These are phyloP conservation scores for Rhizopogon vinicolor DNA, from an alignment of 768 basidiomycete species.

Conservation along the genomic window DNA sequence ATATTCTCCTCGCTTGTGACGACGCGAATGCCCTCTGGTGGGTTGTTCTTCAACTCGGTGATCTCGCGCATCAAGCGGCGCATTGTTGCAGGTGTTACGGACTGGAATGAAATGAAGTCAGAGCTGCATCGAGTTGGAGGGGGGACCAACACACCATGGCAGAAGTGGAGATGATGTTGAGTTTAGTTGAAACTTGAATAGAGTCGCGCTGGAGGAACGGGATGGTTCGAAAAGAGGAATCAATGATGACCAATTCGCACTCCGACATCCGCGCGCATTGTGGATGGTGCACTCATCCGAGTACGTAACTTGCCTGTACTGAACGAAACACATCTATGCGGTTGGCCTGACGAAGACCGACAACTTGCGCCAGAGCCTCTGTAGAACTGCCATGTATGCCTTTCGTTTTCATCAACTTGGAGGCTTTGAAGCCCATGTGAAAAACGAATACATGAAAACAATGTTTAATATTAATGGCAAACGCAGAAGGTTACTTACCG, in stretches of 20 bases:
- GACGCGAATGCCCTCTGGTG: conserved; percentile 91
- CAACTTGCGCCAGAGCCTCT: too few relatives aligned
- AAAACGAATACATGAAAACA: too few relatives aligned
- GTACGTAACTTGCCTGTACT: too few relatives aligned
- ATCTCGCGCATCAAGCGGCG: conserved; percentile 89
- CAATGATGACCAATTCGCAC: conserved; percentile 22
- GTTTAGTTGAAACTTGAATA: background rate
- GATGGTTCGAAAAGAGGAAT: conserved; percentile 14
- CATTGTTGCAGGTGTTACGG: conserved; percentile 52
- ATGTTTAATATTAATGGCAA: too few relatives aligned
- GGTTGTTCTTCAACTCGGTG: conserved; percentile 70
- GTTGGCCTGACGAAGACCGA: too few relatives aligned
- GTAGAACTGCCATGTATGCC: too few relatives aligned
- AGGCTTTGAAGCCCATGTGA: too few relatives aligned
- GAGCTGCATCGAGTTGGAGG: background rate
- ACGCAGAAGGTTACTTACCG: too few relatives aligned
- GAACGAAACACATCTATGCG: too few relatives aligned
- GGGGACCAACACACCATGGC: conserved; percentile 12
- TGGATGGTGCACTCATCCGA: too few relatives aligned
- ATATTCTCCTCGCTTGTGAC: conserved; percentile 85
- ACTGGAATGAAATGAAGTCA: conserved; percentile 19
- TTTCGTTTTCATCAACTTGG: too few relatives aligned
- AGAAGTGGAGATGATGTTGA: conserved; percentile 6
- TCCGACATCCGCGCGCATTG: conserved; percentile 5
- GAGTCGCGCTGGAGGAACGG: background rate